Evolutionary conservation across 441 rosid species (phyloP), one percentile per base, ranked within the genome.

Genomic region (Aquilaria agallochum): DNA sequence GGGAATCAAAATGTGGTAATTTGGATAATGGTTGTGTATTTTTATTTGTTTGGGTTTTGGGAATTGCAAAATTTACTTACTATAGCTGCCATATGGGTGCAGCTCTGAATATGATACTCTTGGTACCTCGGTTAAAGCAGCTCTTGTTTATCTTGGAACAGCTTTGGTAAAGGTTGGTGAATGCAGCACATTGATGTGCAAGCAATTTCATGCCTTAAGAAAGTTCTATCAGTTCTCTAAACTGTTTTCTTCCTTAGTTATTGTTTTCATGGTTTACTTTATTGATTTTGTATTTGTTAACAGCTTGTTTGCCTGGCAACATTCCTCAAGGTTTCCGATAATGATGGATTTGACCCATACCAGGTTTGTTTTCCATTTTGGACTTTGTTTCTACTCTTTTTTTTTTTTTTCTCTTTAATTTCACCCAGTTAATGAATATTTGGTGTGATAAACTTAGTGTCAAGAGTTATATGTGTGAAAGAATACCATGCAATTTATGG

Each of bases 231-330:
- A 20, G n/a, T 10, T 14, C 51, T n/a, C 46, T 13, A 6, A 14
- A 31, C 32, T 60, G 14, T 59, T 8, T 3, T 5, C 36, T 8
- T 56, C 11, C 58, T 6, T 55, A 9, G 8, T 15, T 48, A 57
- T 49, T 55, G 15, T 20, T 27, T 9, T 44, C 31, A 20, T 59
- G 53, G 15, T 14, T 31, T n/a, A 32, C n/a, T 30, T 55, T 45
- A 47, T 44, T 11, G 27, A 57, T n/a, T 6, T 50, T 30, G n/a
- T 27, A 55, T 47, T 50, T 68, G 34, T 32, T 79, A 47, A 78
- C 88, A 90, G 98, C 96, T 90, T 67, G 97, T 92, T 79, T 92
- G 90, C 74, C 76, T 92, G 63, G 97, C 98, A 5, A 92, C 96
- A 1, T 92, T 92, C 69, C 90, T 92, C 33, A 86, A 88, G 67